Base-by-base conservation (phyloP, 345 rosid species). In the Gossypium australe region DNA sequence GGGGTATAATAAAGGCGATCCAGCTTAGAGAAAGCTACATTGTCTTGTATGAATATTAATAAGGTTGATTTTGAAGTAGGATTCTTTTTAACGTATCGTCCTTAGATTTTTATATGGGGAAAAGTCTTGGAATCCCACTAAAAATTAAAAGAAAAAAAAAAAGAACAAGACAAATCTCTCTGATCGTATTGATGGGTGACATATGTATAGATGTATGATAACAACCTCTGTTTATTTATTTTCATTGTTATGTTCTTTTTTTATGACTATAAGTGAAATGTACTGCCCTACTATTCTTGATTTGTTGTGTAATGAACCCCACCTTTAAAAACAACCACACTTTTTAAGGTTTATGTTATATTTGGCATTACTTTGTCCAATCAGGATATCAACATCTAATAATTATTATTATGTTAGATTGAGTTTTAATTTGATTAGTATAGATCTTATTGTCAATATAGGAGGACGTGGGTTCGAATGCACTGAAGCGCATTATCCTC, bases 21-120 rank as follows among this genome's bases (percentile, higher is more conserved):
- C 69, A 11, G 49, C 69, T 64, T 41, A n/a, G 69, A 41, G 25
- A 64, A 64, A 41, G 69, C 49, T 64, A 64, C 62, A 13, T 3
- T 10, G 18, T 14, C 57, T 5, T 18, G 10, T 8, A 2, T 18
- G 18, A 9, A 17, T 55, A 7, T 56, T 57, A 18, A 8, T 56
- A 11, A 22, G 61, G 1, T 13, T 51, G n/a, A 22, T 45, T 11
- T 58, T 24, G n/a, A 45, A 20, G 7, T 10, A 48, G 22, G 24
- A 2, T 48, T 27, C 3, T 27, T 27, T 27, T 9, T 24, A 48
- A 67, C 57, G 25, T 67, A 67, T 48, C 56, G 3, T 57, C 27
- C 27, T 47, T 17, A 48, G 14, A 57, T 20, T 69, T 68, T 41
- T 51, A 9, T 4, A 16, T n/a, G 10, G 44, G 58, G 22, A 47